Evolutionary conservation across 2,329 filamentous ascomycete genomes (phyloP).

Genomic region (Hymenoscyphus infarciens): DNA sequence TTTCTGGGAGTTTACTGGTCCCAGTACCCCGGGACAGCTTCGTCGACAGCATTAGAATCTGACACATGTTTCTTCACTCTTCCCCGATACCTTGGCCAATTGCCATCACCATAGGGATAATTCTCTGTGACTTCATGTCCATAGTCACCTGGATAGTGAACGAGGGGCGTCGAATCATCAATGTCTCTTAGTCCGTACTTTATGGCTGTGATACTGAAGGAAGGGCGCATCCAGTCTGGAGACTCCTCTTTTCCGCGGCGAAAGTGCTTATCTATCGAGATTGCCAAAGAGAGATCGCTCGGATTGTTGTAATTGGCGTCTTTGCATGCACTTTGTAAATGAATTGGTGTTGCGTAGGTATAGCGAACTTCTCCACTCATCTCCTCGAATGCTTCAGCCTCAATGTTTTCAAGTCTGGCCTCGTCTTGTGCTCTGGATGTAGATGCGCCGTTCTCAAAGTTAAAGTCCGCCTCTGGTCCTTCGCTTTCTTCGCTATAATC

Average conservation of each 20-base stretch:
- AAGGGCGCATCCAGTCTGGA: constrained; percentile 15
- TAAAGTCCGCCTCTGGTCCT: background rate
- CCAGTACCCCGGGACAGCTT: no score
- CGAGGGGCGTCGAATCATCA: constrained; percentile 1
- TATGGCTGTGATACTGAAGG: constrained; percentile 12
- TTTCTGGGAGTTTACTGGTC: no score
- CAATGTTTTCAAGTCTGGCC: no score
- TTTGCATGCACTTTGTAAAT: constrained; percentile 11
- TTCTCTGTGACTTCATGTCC: background rate
- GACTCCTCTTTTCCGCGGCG: constrained; percentile 6
- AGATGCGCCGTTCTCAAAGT: no score
- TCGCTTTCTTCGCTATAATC: background rate
- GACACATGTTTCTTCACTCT: no score
- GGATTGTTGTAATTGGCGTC: background rate
- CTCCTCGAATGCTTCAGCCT: background rate
- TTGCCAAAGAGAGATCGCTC: background rate
- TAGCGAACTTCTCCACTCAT: background rate
- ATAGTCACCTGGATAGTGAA: constrained; percentile 15
- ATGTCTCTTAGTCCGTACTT: constrained; percentile 9
- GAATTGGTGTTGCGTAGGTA: constrained; percentile 11
- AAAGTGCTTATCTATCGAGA: background rate
- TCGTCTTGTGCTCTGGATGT: no score
- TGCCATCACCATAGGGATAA: background rate
- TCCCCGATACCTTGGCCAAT: background rate
- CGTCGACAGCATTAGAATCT: no score